Percentiles rank a stretch among this genome's conserved stretches.
These are phyloP conservation scores for Sporothrix pseudoabietina DNA, from an alignment of 2,329 filamentous ascomycete species.

Conservation along the genomic window DNA sequence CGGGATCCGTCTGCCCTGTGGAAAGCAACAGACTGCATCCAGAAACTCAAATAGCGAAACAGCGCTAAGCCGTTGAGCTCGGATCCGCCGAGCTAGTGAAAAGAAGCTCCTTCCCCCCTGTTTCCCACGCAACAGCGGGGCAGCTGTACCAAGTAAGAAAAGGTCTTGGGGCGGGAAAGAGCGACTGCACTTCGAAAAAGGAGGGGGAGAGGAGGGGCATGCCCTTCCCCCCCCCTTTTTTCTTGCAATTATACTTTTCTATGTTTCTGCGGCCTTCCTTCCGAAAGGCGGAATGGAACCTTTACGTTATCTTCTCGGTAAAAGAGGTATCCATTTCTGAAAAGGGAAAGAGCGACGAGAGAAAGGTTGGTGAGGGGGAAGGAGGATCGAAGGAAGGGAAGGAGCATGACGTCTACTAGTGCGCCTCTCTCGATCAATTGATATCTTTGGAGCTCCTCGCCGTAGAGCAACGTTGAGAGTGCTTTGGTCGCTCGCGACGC, in stretches of 20 bases:
- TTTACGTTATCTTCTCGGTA: neutral
- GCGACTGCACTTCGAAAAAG: neutral
- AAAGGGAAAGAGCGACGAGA: neutral
- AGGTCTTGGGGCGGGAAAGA: neutral
- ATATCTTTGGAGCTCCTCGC: neutral
- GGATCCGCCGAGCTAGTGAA: constrained; percentile 11
- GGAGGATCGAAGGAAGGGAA: neutral
- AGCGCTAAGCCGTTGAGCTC: constrained; percentile 12
- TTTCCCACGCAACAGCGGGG: constrained; percentile 21
- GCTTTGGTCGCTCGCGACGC: neutral
- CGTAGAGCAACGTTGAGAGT: no score
- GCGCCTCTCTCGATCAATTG: neutral
- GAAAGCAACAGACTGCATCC: neutral
- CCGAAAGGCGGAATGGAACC: constrained; percentile 15
- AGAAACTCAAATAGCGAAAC: constrained; percentile 27
- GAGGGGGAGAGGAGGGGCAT: neutral
- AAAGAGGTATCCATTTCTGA: neutral
- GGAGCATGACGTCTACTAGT: constrained; percentile 11
- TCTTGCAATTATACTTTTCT: neutral
- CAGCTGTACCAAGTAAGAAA: constrained; percentile 7
- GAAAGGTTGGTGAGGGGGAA: neutral
- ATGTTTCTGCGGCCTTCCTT: neutral
- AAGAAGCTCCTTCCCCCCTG: constrained; percentile 3
- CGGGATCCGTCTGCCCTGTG: constrained; percentile 7
- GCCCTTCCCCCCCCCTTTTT: neutral